Percentiles rank a stretch among this genome's conserved stretches.
phyloP scores from a whole-genome alignment of 176 grass and related monocot species.

The Sorghum bicolor region DNA sequence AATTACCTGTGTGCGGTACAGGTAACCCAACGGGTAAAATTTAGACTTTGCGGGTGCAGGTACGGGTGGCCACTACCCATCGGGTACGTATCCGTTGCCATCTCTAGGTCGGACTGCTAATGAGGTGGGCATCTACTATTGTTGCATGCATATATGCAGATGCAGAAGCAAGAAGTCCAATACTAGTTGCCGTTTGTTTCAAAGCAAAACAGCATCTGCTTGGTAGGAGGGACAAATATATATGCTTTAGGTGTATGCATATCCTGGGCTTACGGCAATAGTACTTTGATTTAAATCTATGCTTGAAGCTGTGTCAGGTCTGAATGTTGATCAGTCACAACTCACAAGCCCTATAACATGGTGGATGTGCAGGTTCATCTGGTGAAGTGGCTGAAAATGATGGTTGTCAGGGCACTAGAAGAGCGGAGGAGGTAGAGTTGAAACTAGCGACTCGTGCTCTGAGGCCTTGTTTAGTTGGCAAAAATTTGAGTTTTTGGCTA shows the following conservation, averaged over 20 bases:
- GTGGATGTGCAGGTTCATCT: conserved; percentile 53
- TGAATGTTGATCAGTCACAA: background rate
- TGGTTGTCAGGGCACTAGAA: conserved; percentile 58
- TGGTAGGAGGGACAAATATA: background rate
- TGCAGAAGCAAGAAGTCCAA: background rate
- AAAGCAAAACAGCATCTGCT: background rate
- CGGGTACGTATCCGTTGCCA: too few species aligned
- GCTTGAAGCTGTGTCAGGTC: background rate
- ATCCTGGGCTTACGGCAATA: background rate
- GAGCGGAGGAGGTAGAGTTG: conserved; percentile 55
- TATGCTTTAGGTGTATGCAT: too few species aligned
- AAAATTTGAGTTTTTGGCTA: too few species aligned
- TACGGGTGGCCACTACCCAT: too few species aligned
- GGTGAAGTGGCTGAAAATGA: conserved; percentile 77
- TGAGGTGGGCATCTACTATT: conserved; percentile 40
- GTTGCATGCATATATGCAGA: background rate
- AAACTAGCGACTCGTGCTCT: conserved; percentile 60
- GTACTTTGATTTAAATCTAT: background rate
- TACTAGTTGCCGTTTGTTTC: background rate
- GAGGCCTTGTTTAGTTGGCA: too few species aligned
- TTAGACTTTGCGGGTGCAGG: too few species aligned
- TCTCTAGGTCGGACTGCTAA: conserved; percentile 62
- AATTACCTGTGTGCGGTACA: too few species aligned
- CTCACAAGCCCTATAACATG: background rate
- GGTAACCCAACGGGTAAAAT: too few species aligned